Conservation (phyloP, 495 filamentous ascomycete genomes). For the Penicillium parvum region DNA sequence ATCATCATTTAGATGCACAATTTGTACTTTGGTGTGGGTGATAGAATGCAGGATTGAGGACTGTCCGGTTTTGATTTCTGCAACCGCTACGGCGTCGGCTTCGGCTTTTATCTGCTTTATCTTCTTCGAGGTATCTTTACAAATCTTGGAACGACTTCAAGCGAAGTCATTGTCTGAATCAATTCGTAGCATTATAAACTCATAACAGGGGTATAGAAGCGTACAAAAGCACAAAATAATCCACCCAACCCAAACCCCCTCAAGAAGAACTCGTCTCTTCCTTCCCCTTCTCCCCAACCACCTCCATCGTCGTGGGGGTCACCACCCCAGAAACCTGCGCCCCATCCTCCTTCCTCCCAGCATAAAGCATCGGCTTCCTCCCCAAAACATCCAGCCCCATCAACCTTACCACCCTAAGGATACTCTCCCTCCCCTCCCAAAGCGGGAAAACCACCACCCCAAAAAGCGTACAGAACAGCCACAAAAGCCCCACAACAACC, state of each 20-base stretch:
- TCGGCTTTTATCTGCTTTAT: too few relatives aligned
- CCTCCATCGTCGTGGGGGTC: constrained; percentile 32
- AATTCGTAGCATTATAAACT: neutral
- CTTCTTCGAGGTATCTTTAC: too few relatives aligned
- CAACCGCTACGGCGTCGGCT: too few relatives aligned
- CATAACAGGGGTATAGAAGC: constrained; percentile 21
- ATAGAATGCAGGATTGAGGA: neutral
- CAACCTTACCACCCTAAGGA: constrained; percentile 56
- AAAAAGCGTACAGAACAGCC: constrained; percentile 73
- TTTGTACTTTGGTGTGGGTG: neutral
- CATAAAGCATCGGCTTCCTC: constrained; percentile 36
- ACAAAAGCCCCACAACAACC: constrained; percentile 80
- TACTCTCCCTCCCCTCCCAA: constrained; percentile 71
- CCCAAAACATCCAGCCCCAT: constrained; percentile 70
- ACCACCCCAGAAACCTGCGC: constrained; percentile 26
- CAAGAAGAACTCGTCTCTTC: constrained; percentile 8
- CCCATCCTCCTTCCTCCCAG: constrained; percentile 21
- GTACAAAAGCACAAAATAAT: neutral
- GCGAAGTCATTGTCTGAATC: neutral
- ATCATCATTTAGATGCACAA: neutral
- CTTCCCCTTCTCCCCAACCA: constrained; percentile 25
- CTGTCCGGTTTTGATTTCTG: too few relatives aligned
- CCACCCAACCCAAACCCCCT: constrained; percentile 2
- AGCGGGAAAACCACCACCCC: constrained; percentile 80
- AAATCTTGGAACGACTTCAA: too few relatives aligned